Percentiles rank a stretch among this genome's conserved stretches.
These are phyloP conservation scores for Kregervanrija delftensis DNA, from an alignment of 805 yeast species.

Conservation along the genomic window DNA sequence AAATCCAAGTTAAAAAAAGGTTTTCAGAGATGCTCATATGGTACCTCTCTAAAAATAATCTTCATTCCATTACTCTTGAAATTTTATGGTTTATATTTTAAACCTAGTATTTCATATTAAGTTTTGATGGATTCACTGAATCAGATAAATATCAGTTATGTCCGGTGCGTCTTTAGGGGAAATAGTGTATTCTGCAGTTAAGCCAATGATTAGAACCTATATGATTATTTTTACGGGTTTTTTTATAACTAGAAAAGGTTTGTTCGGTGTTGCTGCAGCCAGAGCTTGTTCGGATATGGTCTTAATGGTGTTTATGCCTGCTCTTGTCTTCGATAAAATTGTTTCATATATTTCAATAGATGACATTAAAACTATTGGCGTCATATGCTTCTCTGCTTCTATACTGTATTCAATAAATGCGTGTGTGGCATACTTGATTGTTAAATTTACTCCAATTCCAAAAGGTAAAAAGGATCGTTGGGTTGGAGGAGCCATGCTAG, in stretches of 20 bases:
- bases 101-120: background rate
- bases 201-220: conserved; percentile 72
- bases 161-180: conserved; percentile 19
- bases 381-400: conserved; percentile 46
- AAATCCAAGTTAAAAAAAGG: too few relatives aligned
- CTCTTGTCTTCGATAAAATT: conserved; percentile 56
- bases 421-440: conserved; percentile 33
- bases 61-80: too few relatives aligned
- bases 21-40: too few relatives aligned
- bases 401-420: conserved; percentile 47
- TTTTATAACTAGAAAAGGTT: conserved; percentile 47
- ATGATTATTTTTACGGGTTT: conserved; percentile 66
- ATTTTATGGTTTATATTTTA: too few relatives aligned
- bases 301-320: conserved; percentile 57
- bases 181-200: conserved; percentile 45
- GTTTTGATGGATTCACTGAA: too few relatives aligned
- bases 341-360: conserved; percentile 52
- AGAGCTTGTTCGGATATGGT: conserved; percentile 59
- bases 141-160: conserved; percentile 1
- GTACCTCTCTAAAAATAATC: too few relatives aligned
- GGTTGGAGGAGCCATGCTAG: conserved; percentile 65
- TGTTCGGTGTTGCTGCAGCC: conserved; percentile 55
- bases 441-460: conserved; percentile 41
- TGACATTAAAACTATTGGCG: conserved; percentile 66
- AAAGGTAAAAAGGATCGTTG: conserved; percentile 37